Evolutionary conservation across 345 rosid species (phyloP), one percentile per base, ranked within the genome.

Genomic region (Citrus hindsii): DNA sequence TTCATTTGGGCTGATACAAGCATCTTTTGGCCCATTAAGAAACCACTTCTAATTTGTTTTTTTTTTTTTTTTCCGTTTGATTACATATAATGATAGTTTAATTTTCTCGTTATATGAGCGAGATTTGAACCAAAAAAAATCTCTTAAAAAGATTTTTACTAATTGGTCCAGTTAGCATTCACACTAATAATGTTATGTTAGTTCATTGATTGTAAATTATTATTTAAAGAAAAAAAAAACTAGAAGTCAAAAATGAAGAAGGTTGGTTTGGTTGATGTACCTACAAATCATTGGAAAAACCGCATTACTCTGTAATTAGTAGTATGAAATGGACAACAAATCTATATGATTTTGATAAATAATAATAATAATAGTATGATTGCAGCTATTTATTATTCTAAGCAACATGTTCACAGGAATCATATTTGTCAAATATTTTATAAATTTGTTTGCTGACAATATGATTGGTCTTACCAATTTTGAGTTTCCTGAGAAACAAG

Each of bases 401-500:
- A n/a, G 61, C 71, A 32, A 55, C 79, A 77, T 80, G 83, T 69
- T 80, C 68, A 9, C 22, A 67, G 35, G 73, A 77, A 81, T 75
- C 63, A 46, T 81, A 35, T 67, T 67, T 72, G 78, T 71, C 76
- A 67, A 58, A 79, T 16, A 56, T 46, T 35, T 61, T 51, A 55
- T 46, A 28, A 38, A 35, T 71, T 59, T 6, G 9, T 10, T 71
- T 65, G 73, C 75, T 53, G 40, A n/a, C 30, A 51, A 14, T 42
- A 76, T 35, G 77, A 67, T 46, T 30, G 63, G 21, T 72, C 62
- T 62, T 56, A 58, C 8, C 25, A 32, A 32, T n/a, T 59, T 67
- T n/a, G 67, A 38, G 59, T 28, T 38, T 30, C 30, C 28, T 2
- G 33, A n/a, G 53, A 38, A 38, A 38, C 42, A 9, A 9, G 64